Percentiles rank a stretch among this genome's conserved stretches.
Conservation (phyloP, 768 basidiomycete species). For the Rhodosporidiobolus odoratus region DNA sequence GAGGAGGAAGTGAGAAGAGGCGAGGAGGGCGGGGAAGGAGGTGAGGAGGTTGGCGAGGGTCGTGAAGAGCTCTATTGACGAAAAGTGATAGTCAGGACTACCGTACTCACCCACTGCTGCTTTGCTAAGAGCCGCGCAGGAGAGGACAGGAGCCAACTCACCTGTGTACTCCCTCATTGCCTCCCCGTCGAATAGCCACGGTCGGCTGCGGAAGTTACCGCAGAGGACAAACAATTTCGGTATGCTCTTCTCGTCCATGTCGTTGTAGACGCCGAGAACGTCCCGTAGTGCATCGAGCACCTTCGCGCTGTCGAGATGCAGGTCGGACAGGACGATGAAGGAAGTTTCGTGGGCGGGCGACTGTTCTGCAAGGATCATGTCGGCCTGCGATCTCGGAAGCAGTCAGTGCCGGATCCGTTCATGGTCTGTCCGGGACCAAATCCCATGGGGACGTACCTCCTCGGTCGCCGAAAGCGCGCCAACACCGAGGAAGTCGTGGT, state of each 20-base stretch:
- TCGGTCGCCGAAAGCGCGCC: conserved; percentile 83
- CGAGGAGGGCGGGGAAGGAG: conserved; percentile 69
- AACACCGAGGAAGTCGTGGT: conserved; percentile 93
- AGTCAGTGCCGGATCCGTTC: too few species aligned
- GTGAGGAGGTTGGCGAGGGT: conserved; percentile 76
- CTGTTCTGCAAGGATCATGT: conserved; percentile 24
- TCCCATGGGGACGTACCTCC: conserved; percentile 59
- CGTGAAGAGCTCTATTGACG: conserved; percentile 87
- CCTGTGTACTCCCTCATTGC: conserved; percentile 83
- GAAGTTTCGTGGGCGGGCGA: conserved; percentile 43
- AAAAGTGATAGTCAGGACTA: conserved; percentile 14
- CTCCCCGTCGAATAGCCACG: conserved; percentile 67
- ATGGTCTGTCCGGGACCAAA: too few species aligned
- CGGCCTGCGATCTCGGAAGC: conserved; percentile 17
- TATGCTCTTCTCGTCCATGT: conserved; percentile 60
- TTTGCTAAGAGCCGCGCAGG: neutral
- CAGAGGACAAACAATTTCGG: conserved; percentile 87
- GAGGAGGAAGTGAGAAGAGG: conserved; percentile 80
- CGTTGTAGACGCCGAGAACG: conserved; percentile 73
- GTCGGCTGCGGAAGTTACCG: conserved; percentile 89
- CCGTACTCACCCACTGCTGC: too few species aligned
- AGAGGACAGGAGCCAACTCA: conserved; percentile 43
- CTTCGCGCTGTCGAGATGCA: conserved; percentile 86
- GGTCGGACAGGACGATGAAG: conserved; percentile 87
- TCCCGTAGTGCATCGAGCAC: conserved; percentile 72